A percentile compares a stretch with the other conserved stretches of the same genome.
Evolutionary conservation across 2,329 filamentous ascomycete genomes (phyloP).

Genomic region (Teratosphaeria zuluensis): DNA sequence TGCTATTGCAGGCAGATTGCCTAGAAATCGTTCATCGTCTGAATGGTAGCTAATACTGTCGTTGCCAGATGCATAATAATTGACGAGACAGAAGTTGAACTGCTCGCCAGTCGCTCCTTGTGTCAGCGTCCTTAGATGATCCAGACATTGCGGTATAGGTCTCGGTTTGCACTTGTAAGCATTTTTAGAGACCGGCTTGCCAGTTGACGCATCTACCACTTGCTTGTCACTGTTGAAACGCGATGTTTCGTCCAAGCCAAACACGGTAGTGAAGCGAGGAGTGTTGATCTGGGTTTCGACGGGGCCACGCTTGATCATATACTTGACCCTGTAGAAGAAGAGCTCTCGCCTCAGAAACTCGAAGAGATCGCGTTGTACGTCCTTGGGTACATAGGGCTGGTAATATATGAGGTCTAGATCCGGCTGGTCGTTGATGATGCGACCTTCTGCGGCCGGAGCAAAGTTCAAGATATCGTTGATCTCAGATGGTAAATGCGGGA

Average conservation of each 20-base stretch:
- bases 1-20: slow-evolving; percentile 59
- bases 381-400: slow-evolving; percentile 57
- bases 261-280: slow-evolving; percentile 52
- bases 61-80: slow-evolving; percentile 69
- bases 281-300: slow-evolving; percentile 54
- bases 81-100: slow-evolving; percentile 74
- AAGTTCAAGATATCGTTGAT: slow-evolving; percentile 35
- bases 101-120: slow-evolving; percentile 56
- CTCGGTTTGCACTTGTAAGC: slow-evolving; percentile 55
- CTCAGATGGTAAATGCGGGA: slow-evolving; percentile 38
- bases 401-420: slow-evolving; percentile 68
- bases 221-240: slow-evolving; percentile 37
- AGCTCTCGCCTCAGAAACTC: slow-evolving; percentile 60
- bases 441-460: slow-evolving; percentile 39
- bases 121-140: slow-evolving; percentile 51
- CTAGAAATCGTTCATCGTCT: slow-evolving; percentile 71
- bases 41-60: slow-evolving; percentile 74
- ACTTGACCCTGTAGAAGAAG: slow-evolving; percentile 47
- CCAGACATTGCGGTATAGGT: slow-evolving; percentile 61
- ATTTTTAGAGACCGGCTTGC: slow-evolving; percentile 28
- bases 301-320: slow-evolving; percentile 55
- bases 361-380: slow-evolving; percentile 52
- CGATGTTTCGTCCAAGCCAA: slow-evolving; percentile 55
- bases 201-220: slow-evolving; percentile 35
- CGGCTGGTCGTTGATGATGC: slow-evolving; percentile 53